Percentiles rank a stretch among this genome's conserved stretches.
phyloP scores from a whole-genome alignment of 495 filamentous ascomycete genomes.

The Talaromyces ruber region DNA sequence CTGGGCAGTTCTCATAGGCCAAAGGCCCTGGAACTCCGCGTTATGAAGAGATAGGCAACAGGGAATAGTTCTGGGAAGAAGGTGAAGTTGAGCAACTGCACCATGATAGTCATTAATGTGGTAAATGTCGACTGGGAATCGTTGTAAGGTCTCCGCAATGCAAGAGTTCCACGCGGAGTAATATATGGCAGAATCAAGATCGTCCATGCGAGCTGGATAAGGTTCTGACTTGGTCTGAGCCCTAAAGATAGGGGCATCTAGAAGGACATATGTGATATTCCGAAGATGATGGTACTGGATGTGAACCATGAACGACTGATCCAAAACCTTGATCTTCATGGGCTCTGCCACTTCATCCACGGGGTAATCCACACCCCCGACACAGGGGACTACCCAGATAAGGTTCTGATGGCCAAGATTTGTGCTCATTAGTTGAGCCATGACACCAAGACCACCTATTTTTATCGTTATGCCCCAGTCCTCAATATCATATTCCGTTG shows the following conservation, averaged over 20 bases:
- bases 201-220: slow-evolving; percentile 38
- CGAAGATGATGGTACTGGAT: slow-evolving; percentile 40
- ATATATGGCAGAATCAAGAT: slow-evolving; percentile 51
- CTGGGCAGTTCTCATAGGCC: slow-evolving; percentile 53
- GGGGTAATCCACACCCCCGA: slow-evolving; percentile 42
- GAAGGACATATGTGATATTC: slow-evolving; percentile 41
- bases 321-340: slow-evolving; percentile 34
- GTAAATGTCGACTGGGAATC: slow-evolving; percentile 45
- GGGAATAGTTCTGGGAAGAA: slow-evolving; percentile 50
- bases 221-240: slow-evolving; percentile 35
- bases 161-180: slow-evolving; percentile 60
- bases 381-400: slow-evolving; percentile 44
- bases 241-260: slow-evolving; percentile 39
- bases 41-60: slow-evolving; percentile 55
- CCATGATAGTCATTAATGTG: slow-evolving; percentile 69
- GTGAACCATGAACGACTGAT: slow-evolving; percentile 27
- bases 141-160: slow-evolving; percentile 46
- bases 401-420: slow-evolving; percentile 41
- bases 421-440: slow-evolving; percentile 42
- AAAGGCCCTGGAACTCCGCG: slow-evolving; percentile 65
- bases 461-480: slow-evolving; percentile 44
- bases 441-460: slow-evolving; percentile 42
- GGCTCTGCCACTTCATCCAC: slow-evolving; percentile 32
- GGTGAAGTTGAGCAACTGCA: slow-evolving; percentile 50
- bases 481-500: slow-evolving; percentile 44